Conservation (phyloP, 2,329 filamentous ascomycete genomes). For the Pseudogymnoascus sp. region DNA sequence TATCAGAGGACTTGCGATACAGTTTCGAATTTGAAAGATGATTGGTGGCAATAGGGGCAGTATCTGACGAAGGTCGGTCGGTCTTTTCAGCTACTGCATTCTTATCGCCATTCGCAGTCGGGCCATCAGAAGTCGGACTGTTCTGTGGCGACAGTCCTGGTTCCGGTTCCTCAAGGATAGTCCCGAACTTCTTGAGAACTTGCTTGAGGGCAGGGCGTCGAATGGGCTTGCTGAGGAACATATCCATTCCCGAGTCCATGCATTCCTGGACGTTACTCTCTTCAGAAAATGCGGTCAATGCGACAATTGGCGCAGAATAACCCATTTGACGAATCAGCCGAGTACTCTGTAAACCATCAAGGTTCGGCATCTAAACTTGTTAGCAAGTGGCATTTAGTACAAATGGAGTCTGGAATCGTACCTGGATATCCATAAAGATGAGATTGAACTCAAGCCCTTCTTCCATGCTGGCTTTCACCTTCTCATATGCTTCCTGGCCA, state of each 20-base stretch:
- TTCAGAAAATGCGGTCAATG: slow-evolving; percentile 81
- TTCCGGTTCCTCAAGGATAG: slow-evolving; percentile 61
- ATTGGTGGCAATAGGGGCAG: background rate
- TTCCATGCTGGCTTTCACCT: slow-evolving; percentile 76
- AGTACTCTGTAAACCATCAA: slow-evolving; percentile 83
- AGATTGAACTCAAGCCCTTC: slow-evolving; percentile 67
- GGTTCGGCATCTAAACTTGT: slow-evolving; percentile 68
- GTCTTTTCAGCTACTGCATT: background rate
- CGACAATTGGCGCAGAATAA: slow-evolving; percentile 81
- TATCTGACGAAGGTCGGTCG: background rate
- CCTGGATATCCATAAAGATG: slow-evolving; percentile 88
- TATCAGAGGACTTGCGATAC: background rate
- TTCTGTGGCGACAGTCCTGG: slow-evolving; percentile 10
- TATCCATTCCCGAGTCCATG: slow-evolving; percentile 86
- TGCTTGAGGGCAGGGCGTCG: slow-evolving; percentile 77
- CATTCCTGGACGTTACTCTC: slow-evolving; percentile 82
- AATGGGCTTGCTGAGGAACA: slow-evolving; percentile 72
- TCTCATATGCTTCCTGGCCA: slow-evolving; percentile 78
- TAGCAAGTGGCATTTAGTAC: background rate
- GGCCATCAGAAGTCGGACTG: background rate
- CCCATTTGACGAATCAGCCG: slow-evolving; percentile 78
- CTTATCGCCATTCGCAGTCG: background rate
- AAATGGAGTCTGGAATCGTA: slow-evolving; percentile 14
- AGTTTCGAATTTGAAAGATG: background rate
- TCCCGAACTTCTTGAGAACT: slow-evolving; percentile 74